Evolutionary conservation across 306 rosid species (phyloP).

Genomic region (Vachellia pachyceras): DNA sequence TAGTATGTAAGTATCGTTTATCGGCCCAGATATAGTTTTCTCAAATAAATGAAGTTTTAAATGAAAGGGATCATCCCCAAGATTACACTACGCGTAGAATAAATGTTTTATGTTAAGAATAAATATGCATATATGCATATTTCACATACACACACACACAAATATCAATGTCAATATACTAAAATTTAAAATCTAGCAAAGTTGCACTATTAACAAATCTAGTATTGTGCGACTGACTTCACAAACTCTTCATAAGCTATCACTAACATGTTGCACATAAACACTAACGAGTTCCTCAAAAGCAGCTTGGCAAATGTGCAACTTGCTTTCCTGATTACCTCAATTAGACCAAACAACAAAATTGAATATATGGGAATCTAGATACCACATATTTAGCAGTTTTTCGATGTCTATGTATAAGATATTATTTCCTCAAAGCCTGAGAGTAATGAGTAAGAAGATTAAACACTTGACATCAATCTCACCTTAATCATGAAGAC

Average conservation of each 20-base stretch:
- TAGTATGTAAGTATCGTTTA: no score
- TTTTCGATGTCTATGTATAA: neutral
- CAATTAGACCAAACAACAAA: constrained; percentile 3
- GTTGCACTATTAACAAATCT: neutral
- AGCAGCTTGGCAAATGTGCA: neutral
- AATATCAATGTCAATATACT: no score
- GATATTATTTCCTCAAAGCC: constrained; percentile 7
- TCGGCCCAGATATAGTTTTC: no score
- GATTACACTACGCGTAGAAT: no score
- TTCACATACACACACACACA: no score
- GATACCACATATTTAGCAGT: neutral
- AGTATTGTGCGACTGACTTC: no score
- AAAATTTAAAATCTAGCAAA: neutral
- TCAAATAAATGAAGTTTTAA: no score
- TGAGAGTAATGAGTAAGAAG: neutral
- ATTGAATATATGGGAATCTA: constrained; percentile 3
- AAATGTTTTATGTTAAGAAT: no score
- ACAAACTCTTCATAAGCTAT: neutral
- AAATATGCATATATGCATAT: no score
- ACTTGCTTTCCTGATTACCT: neutral
- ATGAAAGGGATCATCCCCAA: no score
- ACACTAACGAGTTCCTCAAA: neutral
- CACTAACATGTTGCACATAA: neutral
- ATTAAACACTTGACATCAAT: neutral
- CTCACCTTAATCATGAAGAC: neutral